phyloP scores from a whole-genome alignment of 176 grass and related monocot species.

The Cocos nucifera region DNA sequence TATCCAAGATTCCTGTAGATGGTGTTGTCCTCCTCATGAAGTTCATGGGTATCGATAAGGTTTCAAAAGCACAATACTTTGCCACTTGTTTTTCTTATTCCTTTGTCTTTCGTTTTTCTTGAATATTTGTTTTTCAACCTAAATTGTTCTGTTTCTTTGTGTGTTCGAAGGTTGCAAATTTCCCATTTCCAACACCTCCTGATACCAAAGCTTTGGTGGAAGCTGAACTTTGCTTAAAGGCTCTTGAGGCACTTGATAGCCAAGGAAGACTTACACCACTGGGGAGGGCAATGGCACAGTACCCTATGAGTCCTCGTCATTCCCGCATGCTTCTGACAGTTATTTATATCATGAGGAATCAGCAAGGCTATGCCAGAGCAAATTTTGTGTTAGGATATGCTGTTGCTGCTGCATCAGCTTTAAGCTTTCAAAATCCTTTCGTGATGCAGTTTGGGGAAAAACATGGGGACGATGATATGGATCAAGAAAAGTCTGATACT shows the following conservation, averaged over 20 bases:
- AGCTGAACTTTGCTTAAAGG: conserved; percentile 69
- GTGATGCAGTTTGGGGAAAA: conserved; percentile 40
- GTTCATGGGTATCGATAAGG: conserved; percentile 86
- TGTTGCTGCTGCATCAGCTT: conserved; percentile 60
- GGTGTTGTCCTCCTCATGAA: conserved; percentile 90
- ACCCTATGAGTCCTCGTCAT: conserved; percentile 86
- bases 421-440: conserved; percentile 90
- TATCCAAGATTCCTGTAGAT: conserved; percentile 83
- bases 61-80: conserved; percentile 12
- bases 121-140: conserved; percentile 2
- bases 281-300: conserved; percentile 83
- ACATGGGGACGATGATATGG: conserved; percentile 22
- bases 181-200: conserved; percentile 86
- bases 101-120: conserved; percentile 1
- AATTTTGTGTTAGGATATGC: conserved; percentile 67
- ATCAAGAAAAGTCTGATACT: conserved; percentile 18
- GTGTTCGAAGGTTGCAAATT: conserved; percentile 69
- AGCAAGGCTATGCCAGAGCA: conserved; percentile 36
- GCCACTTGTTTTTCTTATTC: conserved; percentile 9
- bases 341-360: conserved; percentile 62
- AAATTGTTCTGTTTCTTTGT: conserved; percentile 11
- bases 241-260: conserved; percentile 68
- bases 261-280: conserved; percentile 53
- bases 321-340: conserved; percentile 79
- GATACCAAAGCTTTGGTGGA: conserved; percentile 64